Base-by-base conservation (phyloP, 306 rosid species). In the Urtica urens region DNA sequence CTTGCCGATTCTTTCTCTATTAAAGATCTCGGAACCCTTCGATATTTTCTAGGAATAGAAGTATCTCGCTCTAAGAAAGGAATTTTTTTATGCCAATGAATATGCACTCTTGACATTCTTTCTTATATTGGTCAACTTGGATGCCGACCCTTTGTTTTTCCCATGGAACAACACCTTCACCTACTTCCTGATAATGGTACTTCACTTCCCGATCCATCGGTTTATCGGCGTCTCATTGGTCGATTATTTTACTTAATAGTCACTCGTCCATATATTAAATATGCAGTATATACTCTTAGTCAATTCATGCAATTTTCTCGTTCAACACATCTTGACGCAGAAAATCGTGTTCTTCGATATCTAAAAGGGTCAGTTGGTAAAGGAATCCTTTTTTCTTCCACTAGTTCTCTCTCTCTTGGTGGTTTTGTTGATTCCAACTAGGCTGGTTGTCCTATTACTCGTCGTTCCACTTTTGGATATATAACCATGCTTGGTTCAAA, bases 81-180 rank as follows among this genome's bases (percentile, higher is more conserved):
- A 1, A 30, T 45, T n/a, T 31, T 57, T 33, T 8, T 44, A 4
- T 43, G 34, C 21, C 45, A 57, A 28, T 0, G 33, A 10, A 57
- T 29, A 46, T 30, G 46, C 7, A 21, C 34, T 33, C 16, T 57
- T 45, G 63, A 57, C 16, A 57, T 57, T 5, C 33, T 45, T 19
- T 16, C 18, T 11, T 3, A 57, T 26, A 30, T 25, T 13, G 17
- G 45, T 13, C 13, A 30, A 9, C 19, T 6, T 7, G 28, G 28
- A 10, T 29, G 18, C 3, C 20, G 15, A 7, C 33, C 23, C 20
- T 31, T 35, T 45, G 30, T 46, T 6, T 51, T 51, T 22, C 45
- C 57, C 16, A 31, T 34, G 57, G 57, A 51, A 10, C 23, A 50
- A 50, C 30, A 46, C 26, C 51, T 49, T 27, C 38, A 9, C 10